Evolutionary conservation across 2,329 filamentous ascomycete genomes (phyloP).

Genomic region (Exophiala mesophila): DNA sequence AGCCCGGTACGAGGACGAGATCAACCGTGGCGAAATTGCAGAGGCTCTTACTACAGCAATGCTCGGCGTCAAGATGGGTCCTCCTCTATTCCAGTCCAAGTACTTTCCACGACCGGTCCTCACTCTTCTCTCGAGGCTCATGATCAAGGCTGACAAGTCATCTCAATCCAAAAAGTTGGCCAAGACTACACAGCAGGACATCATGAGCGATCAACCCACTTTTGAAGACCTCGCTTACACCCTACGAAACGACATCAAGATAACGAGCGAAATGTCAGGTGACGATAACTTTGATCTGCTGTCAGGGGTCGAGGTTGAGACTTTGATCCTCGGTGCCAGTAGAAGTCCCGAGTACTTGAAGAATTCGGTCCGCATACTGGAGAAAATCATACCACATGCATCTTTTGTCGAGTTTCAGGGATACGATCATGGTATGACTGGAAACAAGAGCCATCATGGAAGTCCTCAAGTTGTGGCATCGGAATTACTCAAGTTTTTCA

Average conservation of each 20-base stretch:
- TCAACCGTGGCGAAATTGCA: slow-evolving; percentile 9
- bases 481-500: slow-evolving; percentile 11
- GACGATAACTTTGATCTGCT: slow-evolving; percentile 7
- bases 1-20: slow-evolving; percentile 8
- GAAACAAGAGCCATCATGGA: slow-evolving; percentile 10
- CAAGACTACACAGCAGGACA: not conserved
- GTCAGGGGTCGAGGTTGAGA: slow-evolving; percentile 6
- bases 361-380: slow-evolving; percentile 10
- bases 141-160: slow-evolving; percentile 8
- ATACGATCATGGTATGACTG: slow-evolving; percentile 11
- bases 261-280: slow-evolving; percentile 8
- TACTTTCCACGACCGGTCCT: slow-evolving; percentile 11
- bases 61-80: slow-evolving; percentile 14
- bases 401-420: slow-evolving; percentile 7
- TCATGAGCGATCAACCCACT: not conserved
- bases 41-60: slow-evolving; percentile 11
- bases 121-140: slow-evolving; percentile 7
- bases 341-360: slow-evolving; percentile 10
- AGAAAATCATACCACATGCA: slow-evolving; percentile 5
- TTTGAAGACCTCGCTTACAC: slow-evolving; percentile 11
- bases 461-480: slow-evolving; percentile 10
- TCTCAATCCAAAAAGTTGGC: not conserved
- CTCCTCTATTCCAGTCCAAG: slow-evolving; percentile 8
- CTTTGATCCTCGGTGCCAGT: slow-evolving; percentile 7
- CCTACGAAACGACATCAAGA: slow-evolving; percentile 8